Evolutionary conservation across 345 rosid species (phyloP).

Genomic region (Hevea brasiliensis): DNA sequence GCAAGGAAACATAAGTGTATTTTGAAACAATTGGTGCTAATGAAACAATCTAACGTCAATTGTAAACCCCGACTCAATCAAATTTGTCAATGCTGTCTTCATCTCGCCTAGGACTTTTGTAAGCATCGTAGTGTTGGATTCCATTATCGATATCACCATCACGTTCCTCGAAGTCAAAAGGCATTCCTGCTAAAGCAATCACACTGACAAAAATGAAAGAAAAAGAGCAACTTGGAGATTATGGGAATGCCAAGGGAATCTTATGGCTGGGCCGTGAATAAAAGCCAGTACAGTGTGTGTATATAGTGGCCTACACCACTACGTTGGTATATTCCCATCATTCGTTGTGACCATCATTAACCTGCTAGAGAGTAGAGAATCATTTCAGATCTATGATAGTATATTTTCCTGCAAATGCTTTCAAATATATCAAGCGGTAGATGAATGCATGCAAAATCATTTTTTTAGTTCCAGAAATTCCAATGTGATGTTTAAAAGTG

Average conservation of each 20-base stretch:
- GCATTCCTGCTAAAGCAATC: neutral
- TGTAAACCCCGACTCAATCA: neutral
- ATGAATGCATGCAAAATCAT: neutral
- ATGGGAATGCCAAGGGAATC: slow-evolving; percentile 11
- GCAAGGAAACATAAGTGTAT: too few relatives aligned
- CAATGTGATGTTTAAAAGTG: neutral
- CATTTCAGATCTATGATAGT: neutral
- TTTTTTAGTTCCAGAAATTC: neutral
- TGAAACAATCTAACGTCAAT: too few relatives aligned
- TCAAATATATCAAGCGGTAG: neutral
- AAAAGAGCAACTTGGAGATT: neutral
- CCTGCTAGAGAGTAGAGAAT: neutral
- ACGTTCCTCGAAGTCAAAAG: neutral
- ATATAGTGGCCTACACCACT: neutral
- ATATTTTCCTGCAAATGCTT: neutral
- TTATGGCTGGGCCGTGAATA: neutral
- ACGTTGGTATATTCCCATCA: neutral
- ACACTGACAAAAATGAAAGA: neutral
- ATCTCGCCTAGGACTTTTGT: neutral
- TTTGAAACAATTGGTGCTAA: too few relatives aligned
- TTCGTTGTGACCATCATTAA: neutral
- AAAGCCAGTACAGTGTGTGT: slow-evolving; percentile 2
- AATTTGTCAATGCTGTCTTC: neutral
- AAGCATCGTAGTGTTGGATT: neutral
- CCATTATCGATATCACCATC: neutral